Conservation (phyloP, 768 basidiomycete genomes). For the Vishniacozyma victoriae region DNA sequence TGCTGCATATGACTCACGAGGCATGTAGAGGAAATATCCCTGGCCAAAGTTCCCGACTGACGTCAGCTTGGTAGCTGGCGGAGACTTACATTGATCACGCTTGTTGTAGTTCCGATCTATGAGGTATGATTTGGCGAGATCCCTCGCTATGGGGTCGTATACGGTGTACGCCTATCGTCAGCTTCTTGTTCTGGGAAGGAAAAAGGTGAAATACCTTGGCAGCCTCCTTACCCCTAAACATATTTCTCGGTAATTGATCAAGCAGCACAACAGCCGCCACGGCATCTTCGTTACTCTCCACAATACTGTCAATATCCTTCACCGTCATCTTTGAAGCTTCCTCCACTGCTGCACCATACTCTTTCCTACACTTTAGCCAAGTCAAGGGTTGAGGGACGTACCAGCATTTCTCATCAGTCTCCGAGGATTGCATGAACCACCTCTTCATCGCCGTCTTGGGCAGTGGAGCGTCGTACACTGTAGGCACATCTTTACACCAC, state of each 20-base stretch:
- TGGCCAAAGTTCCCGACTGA: conserved; percentile 1
- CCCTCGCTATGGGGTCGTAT: conserved; percentile 9
- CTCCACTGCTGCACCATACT: conserved; percentile 7
- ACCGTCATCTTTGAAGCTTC: conserved; percentile 5
- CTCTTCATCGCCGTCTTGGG: neutral
- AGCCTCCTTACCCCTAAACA: conserved; percentile 7
- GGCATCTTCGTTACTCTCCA: conserved; percentile 1
- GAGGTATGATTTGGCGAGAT: conserved; percentile 6
- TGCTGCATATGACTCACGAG: conserved; percentile 3
- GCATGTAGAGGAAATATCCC: conserved; percentile 6
- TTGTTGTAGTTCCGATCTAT: neutral
- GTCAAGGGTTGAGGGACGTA: too few relatives aligned
- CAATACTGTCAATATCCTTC: conserved; percentile 1
- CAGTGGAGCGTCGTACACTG: neutral
- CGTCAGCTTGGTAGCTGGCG: neutral
- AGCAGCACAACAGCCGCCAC: conserved; percentile 6
- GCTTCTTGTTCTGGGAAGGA: too few relatives aligned
- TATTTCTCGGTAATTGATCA: conserved; percentile 13
- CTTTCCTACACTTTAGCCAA: conserved; percentile 8
- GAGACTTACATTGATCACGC: conserved; percentile 1
- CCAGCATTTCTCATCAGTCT: conserved; percentile 5
- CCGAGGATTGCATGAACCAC: conserved; percentile 8
- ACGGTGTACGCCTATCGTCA: conserved; percentile 4
- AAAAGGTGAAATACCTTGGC: conserved; percentile 3
- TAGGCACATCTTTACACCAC: conserved; percentile 8